A percentile compares a stretch with the other conserved stretches of the same genome.
Evolutionary conservation across 768 basidiomycete species (phyloP).

Genomic region (Phlebiopsis flavidoalba): DNA sequence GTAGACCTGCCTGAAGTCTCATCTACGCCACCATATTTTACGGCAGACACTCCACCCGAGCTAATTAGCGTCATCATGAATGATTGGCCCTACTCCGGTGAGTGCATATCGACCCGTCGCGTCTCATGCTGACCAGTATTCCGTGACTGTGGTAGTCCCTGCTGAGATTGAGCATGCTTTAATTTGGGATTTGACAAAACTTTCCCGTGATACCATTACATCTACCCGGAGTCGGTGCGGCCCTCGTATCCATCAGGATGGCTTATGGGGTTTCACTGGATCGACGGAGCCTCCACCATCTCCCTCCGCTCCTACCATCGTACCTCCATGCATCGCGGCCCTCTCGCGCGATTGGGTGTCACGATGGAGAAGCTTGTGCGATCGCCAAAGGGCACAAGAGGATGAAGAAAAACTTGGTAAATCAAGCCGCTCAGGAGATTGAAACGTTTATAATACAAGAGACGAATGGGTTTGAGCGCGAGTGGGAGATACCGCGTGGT

Average conservation of each 20-base stretch:
- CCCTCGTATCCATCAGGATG: slow-evolving; percentile 66
- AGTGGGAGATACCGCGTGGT: slow-evolving; percentile 95
- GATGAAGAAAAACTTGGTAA: slow-evolving; percentile 50
- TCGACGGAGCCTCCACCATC: slow-evolving; percentile 45
- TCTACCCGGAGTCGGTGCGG: slow-evolving; percentile 43
- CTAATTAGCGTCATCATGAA: slow-evolving; percentile 71
- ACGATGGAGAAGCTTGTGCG: slow-evolving; percentile 56
- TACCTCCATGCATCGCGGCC: slow-evolving; percentile 53
- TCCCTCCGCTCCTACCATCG: slow-evolving; percentile 37
- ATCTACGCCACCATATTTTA: slow-evolving; percentile 55
- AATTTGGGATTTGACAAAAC: slow-evolving; percentile 73
- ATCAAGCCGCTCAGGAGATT: slow-evolving; percentile 51
- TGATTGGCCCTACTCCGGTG: slow-evolving; percentile 88
- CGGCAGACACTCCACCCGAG: slow-evolving; percentile 49
- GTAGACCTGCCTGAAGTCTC: slow-evolving; percentile 20
- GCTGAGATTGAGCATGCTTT: slow-evolving; percentile 67
- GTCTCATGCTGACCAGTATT: background rate
- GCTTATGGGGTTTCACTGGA: slow-evolving; percentile 82
- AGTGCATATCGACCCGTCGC: slow-evolving; percentile 7
- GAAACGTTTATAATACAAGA: slow-evolving; percentile 54
- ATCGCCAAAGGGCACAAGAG: slow-evolving; percentile 42
- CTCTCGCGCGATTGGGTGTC: slow-evolving; percentile 63
- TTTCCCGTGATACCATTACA: slow-evolving; percentile 66
- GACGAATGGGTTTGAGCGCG: slow-evolving; percentile 58
- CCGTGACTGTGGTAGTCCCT: slow-evolving; percentile 41